Evolutionary conservation across 495 filamentous ascomycete genomes (phyloP).

Genomic region (Penicillium canariense): DNA sequence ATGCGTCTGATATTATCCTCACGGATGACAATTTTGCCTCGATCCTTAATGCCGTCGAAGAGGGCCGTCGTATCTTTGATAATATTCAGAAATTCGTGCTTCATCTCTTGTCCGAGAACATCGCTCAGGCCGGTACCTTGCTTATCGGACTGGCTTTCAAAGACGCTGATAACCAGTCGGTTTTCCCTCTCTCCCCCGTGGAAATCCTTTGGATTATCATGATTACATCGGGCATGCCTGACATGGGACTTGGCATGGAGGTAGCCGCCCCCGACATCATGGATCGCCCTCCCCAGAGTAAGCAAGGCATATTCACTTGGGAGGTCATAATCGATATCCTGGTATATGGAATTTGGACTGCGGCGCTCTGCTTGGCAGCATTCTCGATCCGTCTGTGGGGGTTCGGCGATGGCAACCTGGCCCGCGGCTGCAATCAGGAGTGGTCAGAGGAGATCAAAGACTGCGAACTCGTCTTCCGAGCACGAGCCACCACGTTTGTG

Average conservation of each 20-base stretch:
- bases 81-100: conserved; percentile 81
- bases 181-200: conserved; percentile 70
- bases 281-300: conserved; percentile 61
- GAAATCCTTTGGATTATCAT: conserved; percentile 80
- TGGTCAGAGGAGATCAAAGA: conserved; percentile 29
- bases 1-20: conserved; percentile 78
- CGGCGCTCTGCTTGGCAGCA: conserved; percentile 60
- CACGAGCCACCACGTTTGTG: conserved; percentile 68
- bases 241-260: conserved; percentile 75
- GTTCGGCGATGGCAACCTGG: conserved; percentile 65
- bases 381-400: conserved; percentile 65
- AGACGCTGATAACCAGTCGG: conserved; percentile 58
- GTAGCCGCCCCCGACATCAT: conserved; percentile 64
- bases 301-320: conserved; percentile 66
- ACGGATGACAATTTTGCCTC: conserved; percentile 83
- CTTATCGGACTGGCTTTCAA: conserved; percentile 73
- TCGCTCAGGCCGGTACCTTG: conserved; percentile 65
- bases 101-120: conserved; percentile 70
- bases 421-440: conserved; percentile 58
- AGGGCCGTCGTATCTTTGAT: conserved; percentile 70
- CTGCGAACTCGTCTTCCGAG: conserved; percentile 70
- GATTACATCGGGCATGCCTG: conserved; percentile 69
- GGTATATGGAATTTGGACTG: conserved; percentile 70
- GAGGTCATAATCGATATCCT: conserved; percentile 67
- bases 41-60: conserved; percentile 71